Conservation (phyloP, 2,329 filamentous ascomycete species). For the Claviceps sp. region DNA sequence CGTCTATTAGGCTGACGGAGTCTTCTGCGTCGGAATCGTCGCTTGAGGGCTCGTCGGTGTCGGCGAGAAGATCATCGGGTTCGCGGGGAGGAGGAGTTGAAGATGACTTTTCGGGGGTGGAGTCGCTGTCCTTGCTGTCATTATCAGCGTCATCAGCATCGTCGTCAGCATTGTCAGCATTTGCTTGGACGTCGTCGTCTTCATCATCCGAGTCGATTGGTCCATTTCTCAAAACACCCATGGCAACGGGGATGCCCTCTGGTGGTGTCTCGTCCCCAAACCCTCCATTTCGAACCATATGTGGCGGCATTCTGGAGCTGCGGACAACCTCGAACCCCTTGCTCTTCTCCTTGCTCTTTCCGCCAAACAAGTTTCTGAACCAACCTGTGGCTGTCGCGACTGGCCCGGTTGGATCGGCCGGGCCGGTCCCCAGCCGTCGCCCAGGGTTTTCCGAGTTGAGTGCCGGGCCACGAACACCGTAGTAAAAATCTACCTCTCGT, state of each 20-base stretch:
- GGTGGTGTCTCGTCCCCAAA: slow-evolving; percentile 54
- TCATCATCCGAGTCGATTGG: slow-evolving; percentile 54
- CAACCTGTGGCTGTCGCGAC: slow-evolving; percentile 82
- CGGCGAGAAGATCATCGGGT: slow-evolving; percentile 27
- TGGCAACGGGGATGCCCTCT: slow-evolving; percentile 52
- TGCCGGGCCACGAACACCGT: slow-evolving; percentile 79
- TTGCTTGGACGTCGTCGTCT: slow-evolving; percentile 18
- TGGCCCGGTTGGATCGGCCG: slow-evolving; percentile 84
- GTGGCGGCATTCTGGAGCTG: slow-evolving; percentile 73
- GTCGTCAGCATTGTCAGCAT: slow-evolving; percentile 19
- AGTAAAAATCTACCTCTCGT: slow-evolving; percentile 93
- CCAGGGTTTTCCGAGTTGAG: slow-evolving; percentile 70
- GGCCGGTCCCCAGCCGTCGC: slow-evolving; percentile 80
- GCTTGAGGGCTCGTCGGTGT: slow-evolving; percentile 28
- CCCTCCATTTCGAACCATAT: slow-evolving; percentile 40
- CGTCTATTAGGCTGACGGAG: slow-evolving; percentile 16
- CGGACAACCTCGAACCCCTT: slow-evolving; percentile 96
- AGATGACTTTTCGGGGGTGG: slow-evolving; percentile 13
- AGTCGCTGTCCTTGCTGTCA: slow-evolving; percentile 29
- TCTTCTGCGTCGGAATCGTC: slow-evolving; percentile 31
- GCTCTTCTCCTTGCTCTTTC: slow-evolving; percentile 83
- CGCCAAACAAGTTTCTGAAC: slow-evolving; percentile 67
- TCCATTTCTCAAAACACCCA: slow-evolving; percentile 43
- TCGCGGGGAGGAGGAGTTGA: slow-evolving; percentile 14
- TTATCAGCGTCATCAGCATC: slow-evolving; percentile 23